Conservation (phyloP, 225 moss, liverwort and hornwort genomes). For the Climacium dendroides region DNA sequence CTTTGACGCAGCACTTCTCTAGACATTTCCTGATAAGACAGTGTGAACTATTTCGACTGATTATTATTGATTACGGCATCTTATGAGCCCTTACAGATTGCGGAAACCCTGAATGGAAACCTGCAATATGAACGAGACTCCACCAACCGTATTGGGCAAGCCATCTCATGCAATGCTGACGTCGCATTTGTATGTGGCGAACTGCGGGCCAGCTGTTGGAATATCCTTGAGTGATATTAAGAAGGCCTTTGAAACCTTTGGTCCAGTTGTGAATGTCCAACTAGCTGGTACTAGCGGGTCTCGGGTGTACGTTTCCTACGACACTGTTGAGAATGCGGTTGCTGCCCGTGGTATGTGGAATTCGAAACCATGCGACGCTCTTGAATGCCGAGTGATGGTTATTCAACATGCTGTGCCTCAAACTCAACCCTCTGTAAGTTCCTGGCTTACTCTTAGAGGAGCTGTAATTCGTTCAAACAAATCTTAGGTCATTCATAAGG, state of each 20-base stretch:
- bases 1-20: background rate
- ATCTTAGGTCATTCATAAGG: background rate
- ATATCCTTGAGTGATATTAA: constrained; percentile 30
- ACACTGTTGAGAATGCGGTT: constrained; percentile 32
- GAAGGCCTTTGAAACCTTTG: constrained; percentile 43
- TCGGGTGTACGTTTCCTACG: constrained; percentile 64
- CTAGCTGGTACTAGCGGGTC: constrained; percentile 64
- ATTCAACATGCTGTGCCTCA: constrained; percentile 73
- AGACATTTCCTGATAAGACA: background rate
- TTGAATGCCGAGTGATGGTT: constrained; percentile 63
- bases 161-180: constrained; percentile 34
- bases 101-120: background rate
- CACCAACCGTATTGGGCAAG: constrained; percentile 36
- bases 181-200: constrained; percentile 79
- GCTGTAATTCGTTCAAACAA: background rate
- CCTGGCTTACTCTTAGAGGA: background rate
- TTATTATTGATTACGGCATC: background rate
- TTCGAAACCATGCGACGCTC: constrained; percentile 47
- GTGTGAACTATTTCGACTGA: background rate
- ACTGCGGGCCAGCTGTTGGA: constrained; percentile 81
- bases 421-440: constrained; percentile 24
- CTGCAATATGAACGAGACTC: background rate
- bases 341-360: constrained; percentile 64
- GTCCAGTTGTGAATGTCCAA: constrained; percentile 49
- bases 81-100: background rate